Evolutionary conservation across 2,329 filamentous ascomycete species (phyloP), one percentile per base, ranked within the genome.

Genomic region (Thelonectria discophora): DNA sequence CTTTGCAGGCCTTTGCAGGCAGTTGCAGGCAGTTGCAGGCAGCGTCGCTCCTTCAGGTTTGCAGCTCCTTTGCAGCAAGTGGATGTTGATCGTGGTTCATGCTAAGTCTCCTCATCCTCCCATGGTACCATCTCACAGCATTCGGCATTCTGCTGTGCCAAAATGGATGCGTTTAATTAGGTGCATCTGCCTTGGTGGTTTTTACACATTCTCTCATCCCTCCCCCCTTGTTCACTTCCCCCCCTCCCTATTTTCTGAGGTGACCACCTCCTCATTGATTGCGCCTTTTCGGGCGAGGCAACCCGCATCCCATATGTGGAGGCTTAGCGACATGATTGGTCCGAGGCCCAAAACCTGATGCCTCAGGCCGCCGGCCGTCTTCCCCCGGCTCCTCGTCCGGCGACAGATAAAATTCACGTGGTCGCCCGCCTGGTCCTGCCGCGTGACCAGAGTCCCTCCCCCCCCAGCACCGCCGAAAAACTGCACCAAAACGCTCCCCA

Each of bases 341-440:
- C 42, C 2, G 11, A 5, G 17, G 8, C 3, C 3, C 6, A 20
- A 11, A 18, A 20, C 43, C 55, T 24, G 56, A 43, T 42, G 69
- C 69, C 69, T 72, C 68, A 72, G 68, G 68, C 69, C 4, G 20
- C 20, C 27, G n/a, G 43, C 43, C 43, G 13, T 68, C 12, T n/a
- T 15, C 9, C 13, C 24, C 24, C 8, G 20, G 11, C 27, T 30
- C 55, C 57, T 57, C 52, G 49, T 47, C 20, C 27, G 52, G 34
- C 32, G 20, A 47, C 74, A 71, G 73, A 74, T 70, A 74, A 76
- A 55, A 56, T 43, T 75, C 77, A 78, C 77, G 77, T 78, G 77
- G 76, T 78, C 72, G 71, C 70, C 69, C 69, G 72, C 69, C 73
- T 75, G 69, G 68, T 68, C 18, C 71, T 68, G 70, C 76, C 77